A percentile compares a stretch with the other conserved stretches of the same genome.
Evolutionary conservation across 2,329 filamentous ascomycete genomes (phyloP).

Genomic region (Remersonia thermophila): DNA sequence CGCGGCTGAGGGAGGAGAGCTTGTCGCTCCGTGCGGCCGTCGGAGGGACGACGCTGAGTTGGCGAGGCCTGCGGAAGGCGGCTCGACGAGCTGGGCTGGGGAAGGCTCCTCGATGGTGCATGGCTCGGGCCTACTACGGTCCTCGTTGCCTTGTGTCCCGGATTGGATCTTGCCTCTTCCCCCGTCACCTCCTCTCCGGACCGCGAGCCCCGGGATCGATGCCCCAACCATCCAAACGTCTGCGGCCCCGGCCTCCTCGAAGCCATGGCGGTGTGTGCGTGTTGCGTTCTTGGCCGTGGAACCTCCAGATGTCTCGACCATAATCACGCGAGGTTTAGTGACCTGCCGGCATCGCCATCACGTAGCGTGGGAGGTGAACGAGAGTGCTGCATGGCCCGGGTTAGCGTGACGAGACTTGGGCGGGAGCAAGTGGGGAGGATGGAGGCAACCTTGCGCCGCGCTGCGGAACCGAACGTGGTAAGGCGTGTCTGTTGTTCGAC

Average conservation of each 20-base stretch:
- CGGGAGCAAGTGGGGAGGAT: conserved; percentile 1
- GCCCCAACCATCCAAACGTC: conserved; percentile 12
- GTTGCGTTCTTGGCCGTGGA: no score
- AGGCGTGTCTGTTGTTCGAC: no score
- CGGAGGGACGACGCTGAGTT: conserved; percentile 20
- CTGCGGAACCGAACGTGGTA: background rate
- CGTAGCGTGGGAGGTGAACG: background rate
- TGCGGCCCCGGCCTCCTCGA: conserved; percentile 14
- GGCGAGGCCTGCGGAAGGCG: conserved; percentile 26
- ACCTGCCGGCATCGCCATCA: conserved; percentile 5
- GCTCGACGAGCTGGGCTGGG: no score
- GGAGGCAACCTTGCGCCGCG: conserved; percentile 4
- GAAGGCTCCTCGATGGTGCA: no score
- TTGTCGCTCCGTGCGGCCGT: conserved; percentile 21
- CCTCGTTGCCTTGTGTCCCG: conserved; percentile 9
- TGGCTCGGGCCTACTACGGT: no score
- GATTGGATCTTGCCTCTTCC: conserved; percentile 4
- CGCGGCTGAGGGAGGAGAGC: conserved; percentile 31
- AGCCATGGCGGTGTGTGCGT: conserved; percentile 16
- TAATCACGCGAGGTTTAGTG: conserved; percentile 10
- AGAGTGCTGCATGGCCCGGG: background rate
- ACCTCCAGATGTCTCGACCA: conserved; percentile 8
- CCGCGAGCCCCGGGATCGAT: conserved; percentile 2
- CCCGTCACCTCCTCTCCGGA: conserved; percentile 3
- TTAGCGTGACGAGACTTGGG: background rate